phyloP scores from a whole-genome alignment of 192 early-diverging fungal species.

The Linnemannia schmuckeri region DNA sequence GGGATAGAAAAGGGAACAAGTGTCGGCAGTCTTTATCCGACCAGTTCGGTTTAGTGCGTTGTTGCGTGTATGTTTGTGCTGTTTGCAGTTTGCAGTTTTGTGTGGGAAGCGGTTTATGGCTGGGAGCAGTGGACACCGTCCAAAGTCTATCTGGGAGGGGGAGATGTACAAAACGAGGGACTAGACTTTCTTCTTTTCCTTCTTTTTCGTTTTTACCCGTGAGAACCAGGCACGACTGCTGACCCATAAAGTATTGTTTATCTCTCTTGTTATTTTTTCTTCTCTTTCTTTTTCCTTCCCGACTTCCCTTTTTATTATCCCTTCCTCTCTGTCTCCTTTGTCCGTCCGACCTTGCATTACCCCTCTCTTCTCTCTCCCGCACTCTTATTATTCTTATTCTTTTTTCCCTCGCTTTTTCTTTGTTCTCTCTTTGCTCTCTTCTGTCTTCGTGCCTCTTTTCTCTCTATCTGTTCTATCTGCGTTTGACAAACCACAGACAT shows the following conservation, averaged over 20 bases:
- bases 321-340: not conserved
- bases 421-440: constrained; percentile 4
- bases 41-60: not conserved
- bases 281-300: not conserved
- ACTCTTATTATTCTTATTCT: not conserved
- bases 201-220: constrained; percentile 42
- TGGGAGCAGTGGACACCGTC: not conserved
- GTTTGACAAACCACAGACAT: not conserved
- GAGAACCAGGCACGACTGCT: constrained; percentile 27
- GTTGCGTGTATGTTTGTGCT: not conserved
- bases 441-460: not conserved
- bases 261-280: not conserved
- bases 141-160: constrained; percentile 3
- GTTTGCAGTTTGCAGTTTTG: not conserved
- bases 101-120: not conserved
- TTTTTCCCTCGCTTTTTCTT: constrained; percentile 13
- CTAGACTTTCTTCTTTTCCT: not conserved
- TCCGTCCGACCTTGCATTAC: not conserved
- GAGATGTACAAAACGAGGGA: not conserved
- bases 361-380: not conserved
- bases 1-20: not conserved
- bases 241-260: constrained; percentile 15
- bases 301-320: not conserved
- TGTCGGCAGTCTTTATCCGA: constrained; percentile 10
- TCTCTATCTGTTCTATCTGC: not conserved